Base-by-base conservation (phyloP, 2,329 filamentous ascomycete genomes). In the Aquanectria penicillioides region DNA sequence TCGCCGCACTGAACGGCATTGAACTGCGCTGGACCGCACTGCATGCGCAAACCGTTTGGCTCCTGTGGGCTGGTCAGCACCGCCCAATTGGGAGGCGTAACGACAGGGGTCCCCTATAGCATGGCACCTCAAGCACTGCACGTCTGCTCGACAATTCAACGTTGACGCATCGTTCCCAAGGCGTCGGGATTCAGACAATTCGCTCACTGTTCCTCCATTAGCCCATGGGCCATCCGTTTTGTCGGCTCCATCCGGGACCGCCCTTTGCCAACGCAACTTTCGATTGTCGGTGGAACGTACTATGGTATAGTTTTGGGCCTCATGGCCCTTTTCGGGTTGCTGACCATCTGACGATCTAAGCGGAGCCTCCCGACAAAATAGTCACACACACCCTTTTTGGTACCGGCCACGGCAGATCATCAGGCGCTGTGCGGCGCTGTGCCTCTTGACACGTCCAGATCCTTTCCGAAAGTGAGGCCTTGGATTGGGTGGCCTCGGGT, bases 331-430 rank as follows among this genome's bases (percentile, higher is more conserved):
- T 51, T 43, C 47, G 25, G 43, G 37, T 15, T 28, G 40, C 48
- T 47, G 33, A 57, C 55, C 55, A 47, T 53, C 55, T 53, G 55
- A 58, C 40, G n/a, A 43, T 47, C n/a, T 15, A 10, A 26, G 55
- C 55, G 55, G 55, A 41, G 48, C 48, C 41, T 41, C 41, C 55
- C 55, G 55, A 52, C 48, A n/a, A 6, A 28, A 41, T 11, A 58
- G 48, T 33, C 55, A 52, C 55, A 22, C 33, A 23, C 33, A 13
- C 25, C 46, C 15, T 17, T 20, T 34, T 40, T 29, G 38, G 40
- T 22, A n/a, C 23, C 40, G 38, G 25, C 40, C 18, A 31, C 23
- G 38, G 47, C 23, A 41, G 38, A 47, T 47, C 46, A 57, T 58
- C 48, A 52, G 47, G 55, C 40, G 46, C 46, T 28, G 26, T 26